phyloP scores from a whole-genome alignment of 2,329 filamentous ascomycete genomes.

The Hypoxylon sp. region DNA sequence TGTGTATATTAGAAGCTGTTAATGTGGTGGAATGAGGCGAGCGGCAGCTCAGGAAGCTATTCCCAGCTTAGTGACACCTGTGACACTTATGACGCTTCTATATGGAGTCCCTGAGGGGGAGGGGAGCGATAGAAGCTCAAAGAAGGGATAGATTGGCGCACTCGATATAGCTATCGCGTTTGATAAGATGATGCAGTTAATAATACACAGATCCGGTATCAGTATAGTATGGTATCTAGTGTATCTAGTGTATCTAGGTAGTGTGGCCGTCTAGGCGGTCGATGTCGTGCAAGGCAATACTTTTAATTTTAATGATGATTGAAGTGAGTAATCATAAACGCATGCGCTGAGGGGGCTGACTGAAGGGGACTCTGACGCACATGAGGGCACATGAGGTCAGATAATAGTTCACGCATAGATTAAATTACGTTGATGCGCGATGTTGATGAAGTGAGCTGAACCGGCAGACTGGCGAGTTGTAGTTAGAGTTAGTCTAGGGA shows the following conservation, averaged over 20 bases:
- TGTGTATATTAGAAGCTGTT: slow-evolving; percentile 32
- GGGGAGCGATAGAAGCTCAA: slow-evolving; percentile 27
- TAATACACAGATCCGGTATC: slow-evolving; percentile 23
- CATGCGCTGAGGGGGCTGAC: slow-evolving; percentile 31
- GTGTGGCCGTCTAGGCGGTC: slow-evolving; percentile 36
- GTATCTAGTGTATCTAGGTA: slow-evolving; percentile 28
- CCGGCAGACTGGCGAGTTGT: background rate
- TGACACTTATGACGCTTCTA: slow-evolving; percentile 41
- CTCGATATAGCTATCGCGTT: slow-evolving; percentile 21
- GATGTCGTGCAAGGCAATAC: slow-evolving; percentile 29
- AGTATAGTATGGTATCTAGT: background rate
- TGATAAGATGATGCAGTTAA: slow-evolving; percentile 34
- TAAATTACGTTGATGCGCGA: slow-evolving; percentile 13
- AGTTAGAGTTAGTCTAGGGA: slow-evolving; percentile 3
- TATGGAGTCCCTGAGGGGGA: slow-evolving; percentile 37
- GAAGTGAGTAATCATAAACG: slow-evolving; percentile 37
- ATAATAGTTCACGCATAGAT: slow-evolving; percentile 21
- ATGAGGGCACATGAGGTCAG: slow-evolving; percentile 22
- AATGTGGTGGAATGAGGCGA: slow-evolving; percentile 42
- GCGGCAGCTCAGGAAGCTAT: slow-evolving; percentile 44
- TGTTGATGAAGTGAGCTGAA: slow-evolving; percentile 10
- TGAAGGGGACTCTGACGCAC: slow-evolving; percentile 24
- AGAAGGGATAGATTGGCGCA: slow-evolving; percentile 37
- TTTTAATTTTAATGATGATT: slow-evolving; percentile 29
- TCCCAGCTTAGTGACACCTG: slow-evolving; percentile 34